phyloP scores from a whole-genome alignment of 2,329 filamentous ascomycete species.

The Westerdykella sp. region DNA sequence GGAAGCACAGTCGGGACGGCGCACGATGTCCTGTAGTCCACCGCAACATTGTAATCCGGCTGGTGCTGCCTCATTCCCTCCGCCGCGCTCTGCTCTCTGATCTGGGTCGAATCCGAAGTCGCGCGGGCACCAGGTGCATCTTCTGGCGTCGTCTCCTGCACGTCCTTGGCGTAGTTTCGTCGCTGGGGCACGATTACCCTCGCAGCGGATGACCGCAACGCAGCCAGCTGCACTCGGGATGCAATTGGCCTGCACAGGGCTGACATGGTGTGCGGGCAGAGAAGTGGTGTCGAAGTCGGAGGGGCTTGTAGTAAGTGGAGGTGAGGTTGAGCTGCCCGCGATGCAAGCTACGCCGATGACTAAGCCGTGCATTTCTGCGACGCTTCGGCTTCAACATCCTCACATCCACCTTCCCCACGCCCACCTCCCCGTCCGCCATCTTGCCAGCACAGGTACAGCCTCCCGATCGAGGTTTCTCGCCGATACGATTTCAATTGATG shows the following conservation, averaged over 20 bases:
- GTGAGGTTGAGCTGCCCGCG: background rate
- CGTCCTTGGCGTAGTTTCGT: slow-evolving; percentile 27
- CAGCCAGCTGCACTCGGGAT: slow-evolving; percentile 35
- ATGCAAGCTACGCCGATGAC: slow-evolving; percentile 1
- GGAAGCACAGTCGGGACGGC: slow-evolving; percentile 23
- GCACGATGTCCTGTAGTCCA: slow-evolving; percentile 90
- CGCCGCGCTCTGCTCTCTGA: slow-evolving; percentile 45
- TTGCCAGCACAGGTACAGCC: slow-evolving; percentile 32
- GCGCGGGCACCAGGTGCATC: slow-evolving; percentile 34
- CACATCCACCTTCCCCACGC: slow-evolving; percentile 20
- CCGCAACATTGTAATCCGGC: slow-evolving; percentile 72
- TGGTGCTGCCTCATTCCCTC: slow-evolving; percentile 57
- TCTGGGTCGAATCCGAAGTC: slow-evolving; percentile 43
- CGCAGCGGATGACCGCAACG: slow-evolving; percentile 21
- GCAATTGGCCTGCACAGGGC: slow-evolving; percentile 37
- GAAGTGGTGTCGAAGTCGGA: slow-evolving; percentile 12
- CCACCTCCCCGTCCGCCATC: slow-evolving; percentile 30
- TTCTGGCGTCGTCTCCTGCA: slow-evolving; percentile 21
- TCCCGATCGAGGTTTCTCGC: slow-evolving; percentile 4
- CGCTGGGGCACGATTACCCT: slow-evolving; percentile 19
- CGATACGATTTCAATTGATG: slow-evolving; percentile 23
- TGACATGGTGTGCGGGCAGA: slow-evolving; percentile 30
- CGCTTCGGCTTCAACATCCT: slow-evolving; percentile 27
- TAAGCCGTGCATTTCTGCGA: slow-evolving; percentile 18
- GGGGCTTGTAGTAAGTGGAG: slow-evolving; percentile 3